These are phyloP conservation scores for Astrephomene gubernaculifera DNA, from an alignment of 139 green algal genomes.

Conservation along the genomic window DNA sequence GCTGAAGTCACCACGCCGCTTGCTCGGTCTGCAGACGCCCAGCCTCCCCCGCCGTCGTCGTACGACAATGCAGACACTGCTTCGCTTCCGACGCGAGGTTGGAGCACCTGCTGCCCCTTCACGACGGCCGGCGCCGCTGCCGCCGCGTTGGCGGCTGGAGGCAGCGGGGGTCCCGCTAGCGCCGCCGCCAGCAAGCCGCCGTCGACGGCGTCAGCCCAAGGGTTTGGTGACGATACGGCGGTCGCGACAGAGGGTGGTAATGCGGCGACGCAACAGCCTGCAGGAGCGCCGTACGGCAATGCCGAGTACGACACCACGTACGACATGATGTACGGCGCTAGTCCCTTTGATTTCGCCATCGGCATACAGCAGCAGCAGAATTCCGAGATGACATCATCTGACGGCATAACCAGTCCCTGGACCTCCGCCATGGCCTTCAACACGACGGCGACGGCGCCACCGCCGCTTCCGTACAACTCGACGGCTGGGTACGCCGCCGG, in stretches of 20 bases:
- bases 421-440: neutral
- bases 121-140: neutral
- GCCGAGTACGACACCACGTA: neutral
- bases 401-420: neutral
- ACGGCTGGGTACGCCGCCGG: too few species aligned
- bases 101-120: slow-evolving; percentile 5
- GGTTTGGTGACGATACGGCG: neutral
- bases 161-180: neutral
- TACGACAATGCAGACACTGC: neutral
- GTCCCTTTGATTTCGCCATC: neutral
- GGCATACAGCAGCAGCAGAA: slow-evolving; percentile 17
- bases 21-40: neutral
- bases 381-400: neutral
- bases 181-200: neutral
- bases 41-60: too few species aligned
- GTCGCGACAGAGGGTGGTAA: neutral
- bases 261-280: neutral
- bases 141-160: neutral
- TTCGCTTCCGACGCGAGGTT: neutral
- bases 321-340: slow-evolving; percentile 1
- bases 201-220: neutral
- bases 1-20: neutral
- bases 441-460: neutral
- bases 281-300: neutral
- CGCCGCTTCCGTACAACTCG: too few species aligned